These are phyloP conservation scores for Phytophthora pisi DNA, from an alignment of 352 stramenopile genomes.

Conservation along the genomic window DNA sequence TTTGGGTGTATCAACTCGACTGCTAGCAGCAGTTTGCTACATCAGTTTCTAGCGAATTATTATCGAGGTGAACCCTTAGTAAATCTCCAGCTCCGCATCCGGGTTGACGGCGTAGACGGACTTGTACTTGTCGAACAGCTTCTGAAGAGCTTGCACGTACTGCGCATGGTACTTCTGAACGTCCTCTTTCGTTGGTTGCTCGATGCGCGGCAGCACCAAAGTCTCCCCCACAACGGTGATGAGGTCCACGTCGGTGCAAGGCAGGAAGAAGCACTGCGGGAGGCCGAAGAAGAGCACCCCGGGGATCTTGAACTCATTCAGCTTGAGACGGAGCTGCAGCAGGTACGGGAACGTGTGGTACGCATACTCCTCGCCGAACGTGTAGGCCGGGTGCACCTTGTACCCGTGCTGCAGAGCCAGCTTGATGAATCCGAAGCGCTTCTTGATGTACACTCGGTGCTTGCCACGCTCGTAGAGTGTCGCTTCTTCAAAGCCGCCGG, in stretches of 20 bases:
- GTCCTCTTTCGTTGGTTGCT: slow-evolving; percentile 86
- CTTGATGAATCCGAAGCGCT: slow-evolving; percentile 93
- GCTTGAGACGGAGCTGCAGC: slow-evolving; percentile 67
- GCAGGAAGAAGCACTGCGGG: slow-evolving; percentile 83
- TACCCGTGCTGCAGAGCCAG: slow-evolving; percentile 90
- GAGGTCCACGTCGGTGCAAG: slow-evolving; percentile 66
- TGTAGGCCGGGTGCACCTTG: slow-evolving; percentile 89
- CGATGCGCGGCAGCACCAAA: slow-evolving; percentile 84
- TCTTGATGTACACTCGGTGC: slow-evolving; percentile 92
- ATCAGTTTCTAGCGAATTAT: no score
- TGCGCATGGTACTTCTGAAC: slow-evolving; percentile 88
- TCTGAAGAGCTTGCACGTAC: slow-evolving; percentile 83
- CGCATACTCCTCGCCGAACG: slow-evolving; percentile 89
- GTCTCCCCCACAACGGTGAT: slow-evolving; percentile 90
- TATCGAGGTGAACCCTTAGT: slow-evolving; percentile 14
- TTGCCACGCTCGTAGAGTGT: slow-evolving; percentile 78
- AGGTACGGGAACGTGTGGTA: slow-evolving; percentile 86
- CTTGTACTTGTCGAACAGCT: slow-evolving; percentile 89
- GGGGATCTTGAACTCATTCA: slow-evolving; percentile 87
- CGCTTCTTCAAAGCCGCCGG: slow-evolving; percentile 94
- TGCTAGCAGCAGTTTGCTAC: no score
- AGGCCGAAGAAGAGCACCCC: slow-evolving; percentile 77
- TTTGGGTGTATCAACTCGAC: no score
- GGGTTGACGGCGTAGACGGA: slow-evolving; percentile 72
- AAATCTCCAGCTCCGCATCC: slow-evolving; percentile 51